Evolutionary conservation across 441 rosid genomes (phyloP), one percentile per base, ranked within the genome.

Genomic region (Macaranga tanarius): DNA sequence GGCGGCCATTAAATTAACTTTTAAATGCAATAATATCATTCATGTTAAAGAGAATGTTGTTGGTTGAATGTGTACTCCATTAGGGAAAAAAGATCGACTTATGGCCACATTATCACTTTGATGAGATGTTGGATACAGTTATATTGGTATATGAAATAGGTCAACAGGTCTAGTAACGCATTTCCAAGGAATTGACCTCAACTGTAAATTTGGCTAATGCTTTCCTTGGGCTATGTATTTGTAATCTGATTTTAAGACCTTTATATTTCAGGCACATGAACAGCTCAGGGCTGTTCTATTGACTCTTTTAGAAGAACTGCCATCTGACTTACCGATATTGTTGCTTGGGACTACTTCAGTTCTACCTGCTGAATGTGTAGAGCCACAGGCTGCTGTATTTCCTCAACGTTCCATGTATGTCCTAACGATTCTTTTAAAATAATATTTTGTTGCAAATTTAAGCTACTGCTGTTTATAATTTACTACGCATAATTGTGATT

Each of bases 271-370:
- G 98, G 97, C 97, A 48, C 93, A 92, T 77, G 97, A 96, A 62
- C 99, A 96, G 81, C 96, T 96, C 42, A 87, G 91, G 82, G 98
- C 96, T 74, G 96, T 96, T 73, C 85, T 96, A 59, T 82, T 86
- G 82, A 89, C 99, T 70, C 84, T 96, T 69, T 84, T 93, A 81
- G 99, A 96, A 83, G 98, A 93, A 83, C 72, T 93, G 78, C 97
- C 97, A 2, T 93, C 99, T 48, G 89, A 93, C 77, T 76, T 89
- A 50, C 97, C 99, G 9, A 86, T 96, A 77, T 76, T 93, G 76
- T 88, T 96, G 70, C 92, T 96, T 68, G 99, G 98, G 71, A 86
- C 93, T 75, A 84, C 96, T 76, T 74, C 88, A 70, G 79, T 73
- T 66, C 79, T 84, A 67, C 81, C 83, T 54, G 77, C 85, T 62